Evolutionary conservation across 75 land plant species (phyloP).

Genomic region (Pinus albicaulis): DNA sequence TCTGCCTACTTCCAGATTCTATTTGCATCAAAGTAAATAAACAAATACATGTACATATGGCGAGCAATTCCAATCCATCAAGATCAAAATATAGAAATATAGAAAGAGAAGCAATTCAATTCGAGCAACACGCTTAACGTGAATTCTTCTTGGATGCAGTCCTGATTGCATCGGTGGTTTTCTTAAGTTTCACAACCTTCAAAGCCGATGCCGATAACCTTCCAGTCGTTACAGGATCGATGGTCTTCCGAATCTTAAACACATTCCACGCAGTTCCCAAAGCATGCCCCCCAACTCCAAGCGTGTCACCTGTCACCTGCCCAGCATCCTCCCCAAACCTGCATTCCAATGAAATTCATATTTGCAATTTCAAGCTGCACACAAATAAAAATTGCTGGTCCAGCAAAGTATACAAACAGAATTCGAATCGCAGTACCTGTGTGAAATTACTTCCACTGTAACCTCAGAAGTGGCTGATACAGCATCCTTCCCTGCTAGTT

Average conservation of each 20-base stretch:
- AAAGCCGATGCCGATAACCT: not conserved
- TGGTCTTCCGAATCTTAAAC: constrained; percentile 72
- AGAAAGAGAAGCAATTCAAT: no score
- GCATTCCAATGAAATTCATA: not conserved
- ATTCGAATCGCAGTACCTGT: constrained; percentile 34
- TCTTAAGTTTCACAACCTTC: not conserved
- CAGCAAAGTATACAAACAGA: not conserved
- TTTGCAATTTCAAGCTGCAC: not conserved
- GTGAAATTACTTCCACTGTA: constrained; percentile 47
- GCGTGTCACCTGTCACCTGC: constrained; percentile 55
- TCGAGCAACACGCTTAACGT: no score
- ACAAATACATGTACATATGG: no score
- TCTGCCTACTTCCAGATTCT: no score
- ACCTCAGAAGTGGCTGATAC: constrained; percentile 55
- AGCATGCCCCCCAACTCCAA: constrained; percentile 78
- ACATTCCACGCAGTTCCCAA: constrained; percentile 81
- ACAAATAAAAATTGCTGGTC: not conserved
- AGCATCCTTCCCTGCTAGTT: constrained; percentile 68
- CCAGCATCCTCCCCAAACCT: constrained; percentile 81
- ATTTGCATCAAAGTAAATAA: no score
- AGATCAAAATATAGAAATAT: no score
- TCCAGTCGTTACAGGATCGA: constrained; percentile 37
- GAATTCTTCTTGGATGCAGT: no score
- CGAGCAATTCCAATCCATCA: no score
- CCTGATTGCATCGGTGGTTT: no score